phyloP scores from a whole-genome alignment of 768 basidiomycete species.

The Pleurotus tuber-regium region DNA sequence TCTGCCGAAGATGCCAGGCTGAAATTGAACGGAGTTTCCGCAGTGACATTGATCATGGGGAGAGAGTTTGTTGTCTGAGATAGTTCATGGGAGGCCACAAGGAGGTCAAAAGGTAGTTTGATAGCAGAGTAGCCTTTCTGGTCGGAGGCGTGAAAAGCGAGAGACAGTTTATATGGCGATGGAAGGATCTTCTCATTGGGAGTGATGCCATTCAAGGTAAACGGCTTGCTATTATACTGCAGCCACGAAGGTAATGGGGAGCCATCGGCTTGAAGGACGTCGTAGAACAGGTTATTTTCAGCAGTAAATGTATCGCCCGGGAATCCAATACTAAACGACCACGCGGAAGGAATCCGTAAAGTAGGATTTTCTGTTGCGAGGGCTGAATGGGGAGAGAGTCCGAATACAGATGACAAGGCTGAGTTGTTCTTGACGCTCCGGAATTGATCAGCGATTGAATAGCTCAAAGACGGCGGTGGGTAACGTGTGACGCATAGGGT shows the following conservation, averaged over 20 bases:
- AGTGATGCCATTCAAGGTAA: slow-evolving; percentile 79
- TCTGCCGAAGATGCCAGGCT: slow-evolving; percentile 52
- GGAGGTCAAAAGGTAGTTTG: slow-evolving; percentile 58
- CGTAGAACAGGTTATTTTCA: slow-evolving; percentile 54
- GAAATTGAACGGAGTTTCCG: slow-evolving; percentile 49
- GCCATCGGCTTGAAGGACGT: slow-evolving; percentile 63
- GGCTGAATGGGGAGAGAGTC: slow-evolving; percentile 58
- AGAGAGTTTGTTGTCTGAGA: slow-evolving; percentile 43
- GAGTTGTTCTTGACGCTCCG: slow-evolving; percentile 41
- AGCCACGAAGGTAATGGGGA: slow-evolving; percentile 75
- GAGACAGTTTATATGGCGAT: slow-evolving; percentile 41
- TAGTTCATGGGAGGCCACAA: slow-evolving; percentile 69
- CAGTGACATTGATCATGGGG: slow-evolving; percentile 71
- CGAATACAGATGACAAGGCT: slow-evolving; percentile 75
- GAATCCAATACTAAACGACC: slow-evolving; percentile 93
- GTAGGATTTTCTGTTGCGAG: slow-evolving; percentile 48
- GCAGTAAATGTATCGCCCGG: slow-evolving; percentile 58
- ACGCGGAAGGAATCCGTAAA: slow-evolving; percentile 72
- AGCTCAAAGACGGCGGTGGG: slow-evolving; percentile 51
- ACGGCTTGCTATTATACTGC: slow-evolving; percentile 57
- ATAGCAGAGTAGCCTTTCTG: slow-evolving; percentile 67
- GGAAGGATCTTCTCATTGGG: slow-evolving; percentile 44
- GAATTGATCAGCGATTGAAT: slow-evolving; percentile 61
- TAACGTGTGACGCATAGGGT: slow-evolving; percentile 55
- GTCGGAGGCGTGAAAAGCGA: slow-evolving; percentile 71